Conservation (phyloP, 2,329 filamentous ascomycete species). For the Neoascochyta sp. region DNA sequence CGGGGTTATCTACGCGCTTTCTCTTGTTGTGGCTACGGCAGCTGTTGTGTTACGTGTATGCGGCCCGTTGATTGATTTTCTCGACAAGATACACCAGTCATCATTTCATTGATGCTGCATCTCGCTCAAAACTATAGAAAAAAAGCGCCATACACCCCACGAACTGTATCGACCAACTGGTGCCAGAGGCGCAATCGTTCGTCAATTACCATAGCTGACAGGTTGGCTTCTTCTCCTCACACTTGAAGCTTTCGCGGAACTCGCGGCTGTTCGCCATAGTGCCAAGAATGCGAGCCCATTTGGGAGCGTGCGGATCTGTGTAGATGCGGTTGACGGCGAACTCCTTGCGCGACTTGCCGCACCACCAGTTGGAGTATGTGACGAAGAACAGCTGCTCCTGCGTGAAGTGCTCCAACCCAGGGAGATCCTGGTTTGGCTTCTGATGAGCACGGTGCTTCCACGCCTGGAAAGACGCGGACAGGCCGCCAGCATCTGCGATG, state of each 20-base stretch:
- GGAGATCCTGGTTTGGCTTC: slow-evolving; percentile 49
- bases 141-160: no score
- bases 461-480: slow-evolving; percentile 60
- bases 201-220: slow-evolving; percentile 67
- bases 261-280: slow-evolving; percentile 65
- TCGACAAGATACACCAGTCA: no score
- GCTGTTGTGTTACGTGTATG: no score
- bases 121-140: no score
- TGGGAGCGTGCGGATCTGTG: slow-evolving; percentile 63
- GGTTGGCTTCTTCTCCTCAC: slow-evolving; percentile 60
- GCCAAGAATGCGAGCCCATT: slow-evolving; percentile 55
- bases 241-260: slow-evolving; percentile 66
- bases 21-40: no score
- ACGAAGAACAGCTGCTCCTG: slow-evolving; percentile 70
- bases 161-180: no score
- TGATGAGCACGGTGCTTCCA: slow-evolving; percentile 59
- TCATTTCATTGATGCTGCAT: no score
- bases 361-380: slow-evolving; percentile 63
- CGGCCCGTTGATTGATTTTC: no score
- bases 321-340: slow-evolving; percentile 56
- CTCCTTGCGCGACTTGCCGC: slow-evolving; percentile 60
- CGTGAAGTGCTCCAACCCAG: slow-evolving; percentile 57
- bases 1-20: no score
- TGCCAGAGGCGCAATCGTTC: no score
- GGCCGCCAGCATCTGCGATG: slow-evolving; percentile 66